phyloP scores from a whole-genome alignment of 441 rosid genomes.

The Aquilaria agallochum region DNA sequence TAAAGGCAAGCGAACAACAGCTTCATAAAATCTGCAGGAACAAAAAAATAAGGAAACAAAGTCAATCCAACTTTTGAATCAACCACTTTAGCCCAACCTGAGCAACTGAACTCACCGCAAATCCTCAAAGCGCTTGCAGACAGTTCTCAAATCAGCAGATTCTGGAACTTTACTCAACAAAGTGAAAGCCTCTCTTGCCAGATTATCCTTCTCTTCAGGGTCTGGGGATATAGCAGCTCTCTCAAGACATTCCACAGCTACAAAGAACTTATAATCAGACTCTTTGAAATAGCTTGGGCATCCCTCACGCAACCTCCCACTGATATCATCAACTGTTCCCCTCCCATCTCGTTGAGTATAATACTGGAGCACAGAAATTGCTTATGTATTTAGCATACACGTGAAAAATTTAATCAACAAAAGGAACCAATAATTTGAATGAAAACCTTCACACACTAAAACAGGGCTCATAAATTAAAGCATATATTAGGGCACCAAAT shows the following conservation, averaged over 20 bases:
- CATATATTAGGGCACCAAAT: slow-evolving; percentile 4
- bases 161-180: slow-evolving; percentile 88
- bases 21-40: slow-evolving; percentile 90
- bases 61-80: slow-evolving; percentile 9
- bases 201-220: slow-evolving; percentile 73
- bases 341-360: slow-evolving; percentile 97
- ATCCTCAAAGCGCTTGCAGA: slow-evolving; percentile 97
- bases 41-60: slow-evolving; percentile 18
- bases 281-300: slow-evolving; percentile 98
- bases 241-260: slow-evolving; percentile 97
- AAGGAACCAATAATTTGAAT: slow-evolving; percentile 2
- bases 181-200: slow-evolving; percentile 89
- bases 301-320: slow-evolving; percentile 80
- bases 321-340: slow-evolving; percentile 93
- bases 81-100: slow-evolving; percentile 13
- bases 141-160: slow-evolving; percentile 88
- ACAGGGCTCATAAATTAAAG: slow-evolving; percentile 10
- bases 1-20: slow-evolving; percentile 86
- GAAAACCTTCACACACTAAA: slow-evolving; percentile 1
- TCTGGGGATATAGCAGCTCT: slow-evolving; percentile 72
- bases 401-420: too few relatives aligned
- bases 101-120: slow-evolving; percentile 49
- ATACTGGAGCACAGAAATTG: slow-evolving; percentile 50
- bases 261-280: slow-evolving; percentile 93
- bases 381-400: slow-evolving; percentile 3